Base-by-base conservation (phyloP, 768 basidiomycete genomes). In the Phlebiopsis gigantea region DNA sequence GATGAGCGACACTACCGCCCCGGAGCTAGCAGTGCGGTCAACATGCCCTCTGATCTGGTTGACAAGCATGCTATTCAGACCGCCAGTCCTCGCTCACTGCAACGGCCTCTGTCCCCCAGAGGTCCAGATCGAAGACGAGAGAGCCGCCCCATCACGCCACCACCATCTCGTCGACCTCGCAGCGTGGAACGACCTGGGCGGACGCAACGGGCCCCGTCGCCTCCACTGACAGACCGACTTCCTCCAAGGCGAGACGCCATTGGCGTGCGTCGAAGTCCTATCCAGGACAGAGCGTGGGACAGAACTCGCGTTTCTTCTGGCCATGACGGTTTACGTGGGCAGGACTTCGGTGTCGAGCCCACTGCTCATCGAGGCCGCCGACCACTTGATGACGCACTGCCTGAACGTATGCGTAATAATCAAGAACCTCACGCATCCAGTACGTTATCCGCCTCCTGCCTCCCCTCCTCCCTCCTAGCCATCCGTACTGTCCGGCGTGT, bases 1-100 rank as follows among this genome's bases (percentile, higher is more conserved):
- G 73, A 79, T 56, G 86, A 87, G 66, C 79, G 86, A 26, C 83
- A 86, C 66, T 87, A 88, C 67, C 80, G 84, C 47, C 84, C 85
- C 17, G 17, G 12, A 39, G 34, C 34, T 30, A 74, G 66, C 21
- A 74, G 65, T 24, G 50, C 62, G 12, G 49, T 26, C 15, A 51
- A 46, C 7, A 6, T 17, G 8, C 19, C 15, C n/a, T n/a, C n/a
- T n/a, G n/a, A n/a, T n/a, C n/a, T n/a, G 5, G 8, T 26, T 50
- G 64, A 63, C 39, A 34, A 49, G 46, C 60, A 62, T 26, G 58
- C 55, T 41, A 58, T 55, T 21, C 59, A 55, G 17, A 12, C 34
- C 34, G 34, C 34, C 15, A 51, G 24, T n/a, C 49, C 58, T 28
- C 48, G 51, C 50, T 30, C 49, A 21, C 60, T n/a, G 31, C 51